phyloP scores from a whole-genome alignment of 441 rosid genomes.

The Sinapis alba region DNA sequence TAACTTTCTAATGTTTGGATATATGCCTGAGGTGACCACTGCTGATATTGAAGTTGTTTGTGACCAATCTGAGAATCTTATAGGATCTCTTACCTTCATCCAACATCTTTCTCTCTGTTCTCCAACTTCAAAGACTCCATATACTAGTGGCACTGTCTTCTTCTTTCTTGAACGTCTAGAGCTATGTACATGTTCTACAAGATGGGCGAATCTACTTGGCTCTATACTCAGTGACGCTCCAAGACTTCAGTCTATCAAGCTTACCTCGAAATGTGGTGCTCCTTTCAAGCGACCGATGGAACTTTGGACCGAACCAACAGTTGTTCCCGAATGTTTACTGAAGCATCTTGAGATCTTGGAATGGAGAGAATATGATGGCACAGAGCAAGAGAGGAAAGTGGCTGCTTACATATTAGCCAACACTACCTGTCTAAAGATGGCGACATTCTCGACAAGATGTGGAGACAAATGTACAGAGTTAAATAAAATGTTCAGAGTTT shows the following conservation, averaged over 20 bases:
- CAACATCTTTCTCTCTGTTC: neutral
- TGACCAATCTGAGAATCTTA: neutral
- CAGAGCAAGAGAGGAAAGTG: slow-evolving; percentile 9
- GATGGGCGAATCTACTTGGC: neutral
- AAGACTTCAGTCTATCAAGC: neutral
- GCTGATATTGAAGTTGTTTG: neutral
- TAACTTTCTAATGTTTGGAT: neutral
- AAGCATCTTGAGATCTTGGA: slow-evolving; percentile 11
- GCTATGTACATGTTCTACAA: neutral
- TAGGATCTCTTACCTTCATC: neutral
- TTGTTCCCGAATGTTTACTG: slow-evolving; percentile 15
- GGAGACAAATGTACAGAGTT: neutral
- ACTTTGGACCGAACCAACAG: neutral
- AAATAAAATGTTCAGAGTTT: neutral
- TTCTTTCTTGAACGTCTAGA: neutral
- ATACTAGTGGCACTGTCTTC: neutral
- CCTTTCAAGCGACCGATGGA: neutral
- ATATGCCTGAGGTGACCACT: neutral
- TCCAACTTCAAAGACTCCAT: neutral
- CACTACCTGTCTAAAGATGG: slow-evolving; percentile 19
- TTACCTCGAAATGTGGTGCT: neutral
- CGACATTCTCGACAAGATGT: slow-evolving; percentile 1
- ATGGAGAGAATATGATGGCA: slow-evolving; percentile 29
- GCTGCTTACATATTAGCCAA: slow-evolving; percentile 23
- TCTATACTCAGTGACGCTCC: neutral